phyloP scores from a whole-genome alignment of 768 basidiomycete genomes.

The Leccinellum luteum region DNA sequence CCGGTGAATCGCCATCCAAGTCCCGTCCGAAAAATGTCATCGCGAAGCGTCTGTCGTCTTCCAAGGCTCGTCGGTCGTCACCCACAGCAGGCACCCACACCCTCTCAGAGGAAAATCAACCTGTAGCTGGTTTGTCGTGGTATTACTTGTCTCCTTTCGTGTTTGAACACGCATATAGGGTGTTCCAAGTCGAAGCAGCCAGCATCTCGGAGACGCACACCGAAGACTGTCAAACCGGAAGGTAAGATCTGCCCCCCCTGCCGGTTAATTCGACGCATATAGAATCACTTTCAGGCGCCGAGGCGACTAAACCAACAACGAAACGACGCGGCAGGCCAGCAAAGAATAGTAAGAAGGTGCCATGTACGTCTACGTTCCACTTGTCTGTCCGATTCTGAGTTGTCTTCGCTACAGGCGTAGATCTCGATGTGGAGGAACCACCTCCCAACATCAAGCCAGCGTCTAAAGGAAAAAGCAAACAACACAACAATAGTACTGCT shows the following conservation, averaged over 20 bases:
- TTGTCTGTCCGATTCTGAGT: background rate
- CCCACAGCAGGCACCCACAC: background rate
- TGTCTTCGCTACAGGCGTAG: background rate
- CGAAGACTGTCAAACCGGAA: background rate
- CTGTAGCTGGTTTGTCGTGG: slow-evolving; percentile 15
- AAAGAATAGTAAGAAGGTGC: slow-evolving; percentile 13
- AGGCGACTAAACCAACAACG: slow-evolving; percentile 4
- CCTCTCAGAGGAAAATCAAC: background rate
- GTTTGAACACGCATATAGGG: slow-evolving; percentile 8
- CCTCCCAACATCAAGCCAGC: background rate
- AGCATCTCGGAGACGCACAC: slow-evolving; percentile 10
- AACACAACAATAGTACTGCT: background rate
- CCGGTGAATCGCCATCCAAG: slow-evolving; percentile 46
- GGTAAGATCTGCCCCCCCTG: slow-evolving; percentile 1
- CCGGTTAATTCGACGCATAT: background rate
- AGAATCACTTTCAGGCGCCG: background rate
- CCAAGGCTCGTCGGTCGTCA: slow-evolving; percentile 2
- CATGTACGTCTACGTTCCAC: slow-evolving; percentile 1
- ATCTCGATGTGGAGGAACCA: slow-evolving; percentile 3
- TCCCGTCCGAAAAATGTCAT: background rate
- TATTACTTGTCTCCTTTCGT: background rate
- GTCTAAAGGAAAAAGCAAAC: slow-evolving; percentile 13
- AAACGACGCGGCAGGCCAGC: slow-evolving; percentile 14
- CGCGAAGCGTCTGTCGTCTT: slow-evolving; percentile 1
- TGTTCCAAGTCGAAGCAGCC: slow-evolving; percentile 7